Percentiles rank a stretch among this genome's conserved stretches.
phyloP scores from a whole-genome alignment of 208 protist genomes.

The Crithidia sp. region DNA sequence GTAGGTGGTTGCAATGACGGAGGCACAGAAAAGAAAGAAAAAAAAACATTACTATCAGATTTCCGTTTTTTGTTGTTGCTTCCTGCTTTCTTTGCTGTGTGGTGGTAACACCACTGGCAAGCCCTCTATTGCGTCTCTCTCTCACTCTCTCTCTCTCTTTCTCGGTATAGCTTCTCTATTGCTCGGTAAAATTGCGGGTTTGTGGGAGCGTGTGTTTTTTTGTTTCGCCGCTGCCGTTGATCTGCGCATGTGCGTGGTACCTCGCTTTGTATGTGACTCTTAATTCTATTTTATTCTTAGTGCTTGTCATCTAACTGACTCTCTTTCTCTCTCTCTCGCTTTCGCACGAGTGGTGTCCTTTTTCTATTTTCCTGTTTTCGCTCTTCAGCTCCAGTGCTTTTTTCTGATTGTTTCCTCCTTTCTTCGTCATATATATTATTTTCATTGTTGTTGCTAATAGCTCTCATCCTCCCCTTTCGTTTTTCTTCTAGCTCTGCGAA shows the following conservation, averaged over 20 bases:
- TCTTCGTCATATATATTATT: neutral
- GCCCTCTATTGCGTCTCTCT: too few relatives aligned
- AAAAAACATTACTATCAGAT: too few relatives aligned
- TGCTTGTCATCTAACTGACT: neutral
- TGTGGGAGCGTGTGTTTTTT: neutral
- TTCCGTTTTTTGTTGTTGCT: too few relatives aligned
- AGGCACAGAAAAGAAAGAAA: too few relatives aligned
- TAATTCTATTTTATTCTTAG: neutral
- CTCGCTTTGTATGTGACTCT: neutral
- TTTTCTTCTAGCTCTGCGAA: too few relatives aligned
- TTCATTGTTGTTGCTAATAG: neutral
- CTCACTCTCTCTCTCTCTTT: too few relatives aligned
- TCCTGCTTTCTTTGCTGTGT: too few relatives aligned
- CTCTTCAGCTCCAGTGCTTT: neutral
- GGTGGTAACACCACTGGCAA: too few relatives aligned
- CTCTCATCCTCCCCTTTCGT: neutral
- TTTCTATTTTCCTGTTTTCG: neutral
- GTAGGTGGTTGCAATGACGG: too few relatives aligned
- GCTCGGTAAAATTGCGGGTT: neutral
- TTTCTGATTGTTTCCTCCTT: neutral
- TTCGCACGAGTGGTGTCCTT: neutral
- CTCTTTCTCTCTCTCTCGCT: neutral
- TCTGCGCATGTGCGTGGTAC: too few relatives aligned
- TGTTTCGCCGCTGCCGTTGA: too few relatives aligned
- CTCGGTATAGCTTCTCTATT: too few relatives aligned